phyloP scores from a whole-genome alignment of 2,329 filamentous ascomycete species.

The Coniochaeta sp. region DNA sequence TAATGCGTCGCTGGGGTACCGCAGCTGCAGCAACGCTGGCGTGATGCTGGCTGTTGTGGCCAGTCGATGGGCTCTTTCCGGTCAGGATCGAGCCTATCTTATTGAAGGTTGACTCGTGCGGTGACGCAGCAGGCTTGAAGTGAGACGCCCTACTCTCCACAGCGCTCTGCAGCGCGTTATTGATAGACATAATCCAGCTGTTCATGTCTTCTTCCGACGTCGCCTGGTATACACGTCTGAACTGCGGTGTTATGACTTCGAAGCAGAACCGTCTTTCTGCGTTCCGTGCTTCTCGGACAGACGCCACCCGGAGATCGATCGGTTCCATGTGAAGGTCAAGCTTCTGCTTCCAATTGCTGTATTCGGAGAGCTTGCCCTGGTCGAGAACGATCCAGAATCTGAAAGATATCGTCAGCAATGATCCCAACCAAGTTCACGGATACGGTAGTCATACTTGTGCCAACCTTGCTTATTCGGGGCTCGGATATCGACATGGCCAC shows the following conservation, averaged over 20 bases:
- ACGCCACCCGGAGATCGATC: constrained; percentile 94
- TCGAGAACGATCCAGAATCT: constrained; percentile 99
- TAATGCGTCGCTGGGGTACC: constrained; percentile 75
- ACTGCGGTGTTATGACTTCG: constrained; percentile 95
- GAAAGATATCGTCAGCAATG: constrained; percentile 10
- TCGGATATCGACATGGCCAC: constrained; percentile 90
- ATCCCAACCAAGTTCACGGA: not conserved
- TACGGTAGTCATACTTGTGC: constrained; percentile 79
- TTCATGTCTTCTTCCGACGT: constrained; percentile 98
- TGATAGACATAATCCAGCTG: constrained; percentile 92
- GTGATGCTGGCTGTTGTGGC: constrained; percentile 36
- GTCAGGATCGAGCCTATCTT: constrained; percentile 88
- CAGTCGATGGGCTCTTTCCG: constrained; percentile 75
- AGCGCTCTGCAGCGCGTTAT: constrained; percentile 93
- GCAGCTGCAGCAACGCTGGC: constrained; percentile 30
- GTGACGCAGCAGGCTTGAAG: constrained; percentile 32
- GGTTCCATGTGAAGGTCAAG: constrained; percentile 96
- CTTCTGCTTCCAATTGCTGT: constrained; percentile 98
- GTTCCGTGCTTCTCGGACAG: constrained; percentile 89
- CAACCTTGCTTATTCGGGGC: constrained; percentile 95
- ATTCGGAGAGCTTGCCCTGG: constrained; percentile 92
- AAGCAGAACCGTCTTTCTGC: constrained; percentile 95
- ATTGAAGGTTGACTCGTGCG: constrained; percentile 47
- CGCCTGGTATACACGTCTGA: constrained; percentile 92
- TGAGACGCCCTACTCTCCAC: constrained; percentile 71